Base-by-base conservation (phyloP, 1,284 basidiomycete species). In the Fomes fomentarius region DNA sequence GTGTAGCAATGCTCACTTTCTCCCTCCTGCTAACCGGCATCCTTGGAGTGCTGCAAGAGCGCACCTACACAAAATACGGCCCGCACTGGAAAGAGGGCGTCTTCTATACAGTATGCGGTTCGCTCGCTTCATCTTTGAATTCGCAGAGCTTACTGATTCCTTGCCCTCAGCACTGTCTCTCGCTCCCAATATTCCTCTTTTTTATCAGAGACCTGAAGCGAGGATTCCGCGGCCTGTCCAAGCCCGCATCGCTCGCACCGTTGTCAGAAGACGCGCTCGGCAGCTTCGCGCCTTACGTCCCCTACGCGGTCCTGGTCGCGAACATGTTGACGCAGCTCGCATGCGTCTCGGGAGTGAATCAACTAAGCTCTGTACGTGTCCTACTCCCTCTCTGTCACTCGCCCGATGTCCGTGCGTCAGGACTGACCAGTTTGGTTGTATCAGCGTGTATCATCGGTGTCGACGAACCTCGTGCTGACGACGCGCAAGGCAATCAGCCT, bases 271-370 rank as follows among this genome's bases (percentile, higher is more conserved):
- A 55, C 10, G 24, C 45, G 6, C 41, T 57, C 14, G 54, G 50
- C 28, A 49, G 46, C 17, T 31, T 56, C 21, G 19, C 62, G 66
- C 46, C 63, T 63, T 50, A 62, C 63, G 57, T 68, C 14, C 75
- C 83, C 3, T 83, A 83, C 65, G 52, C 79, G 31, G 74, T 85
- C 26, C 75, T 94, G n/a, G 76, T 69, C 0, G 73, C 79, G 19
- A 95, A 95, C 66, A 80, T 94, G 10, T 58, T 87, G 15, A 88
- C 93, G 1, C 94, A 96, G 66, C 82, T 91, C 1, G 69, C 93
- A n/a, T 96, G 94, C 65, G 89, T 95, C 12, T 85, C 89, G 2
- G 92, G 93, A 11, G 94, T 95, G 25, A 96, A 95, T 68, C 81
- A 84, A 54, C 75, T 96, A 31, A 89, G 91, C 34, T 87, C 87